These are phyloP conservation scores for Ganoderma lucidum DNA, from an alignment of 1,284 basidiomycete genomes.

Conservation along the genomic window DNA sequence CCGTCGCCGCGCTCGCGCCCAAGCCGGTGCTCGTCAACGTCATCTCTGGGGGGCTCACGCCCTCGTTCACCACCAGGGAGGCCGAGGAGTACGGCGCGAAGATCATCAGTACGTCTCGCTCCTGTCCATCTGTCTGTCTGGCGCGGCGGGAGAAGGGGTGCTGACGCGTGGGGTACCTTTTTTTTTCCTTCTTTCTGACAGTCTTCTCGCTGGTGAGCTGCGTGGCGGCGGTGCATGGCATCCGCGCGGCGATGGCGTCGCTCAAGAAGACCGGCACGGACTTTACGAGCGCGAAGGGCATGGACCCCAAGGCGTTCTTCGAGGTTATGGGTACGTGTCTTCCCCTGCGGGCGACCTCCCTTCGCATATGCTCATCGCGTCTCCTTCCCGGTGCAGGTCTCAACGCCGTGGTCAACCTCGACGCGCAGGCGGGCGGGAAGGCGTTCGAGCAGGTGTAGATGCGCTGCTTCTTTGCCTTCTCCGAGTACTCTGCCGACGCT, in stretches of 20 bases:
- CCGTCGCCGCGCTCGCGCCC: conserved; percentile 71
- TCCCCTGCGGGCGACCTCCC: not conserved
- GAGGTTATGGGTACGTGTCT: conserved; percentile 66
- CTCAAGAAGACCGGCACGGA: conserved; percentile 82
- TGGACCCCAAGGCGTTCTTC: conserved; percentile 82
- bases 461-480: not conserved
- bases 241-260: conserved; percentile 75
- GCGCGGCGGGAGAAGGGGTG: not conserved
- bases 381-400: conserved; percentile 50
- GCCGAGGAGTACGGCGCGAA: conserved; percentile 77
- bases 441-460: conserved; percentile 59
- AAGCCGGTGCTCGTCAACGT: conserved; percentile 82
- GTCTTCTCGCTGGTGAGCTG: conserved; percentile 77
- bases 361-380: not conserved
- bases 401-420: conserved; percentile 62
- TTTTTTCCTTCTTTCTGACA: conserved; percentile 32
- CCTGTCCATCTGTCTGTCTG: not conserved
- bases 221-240: conserved; percentile 76
- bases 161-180: not conserved
- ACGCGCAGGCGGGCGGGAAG: conserved; percentile 65
- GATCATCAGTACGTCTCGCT: conserved; percentile 67
- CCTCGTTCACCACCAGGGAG: conserved; percentile 72
- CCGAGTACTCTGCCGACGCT: not conserved
- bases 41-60: conserved; percentile 79
- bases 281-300: conserved; percentile 70